Base-by-base conservation (phyloP, 805 yeast species). In the Metschnikowia gelsemii region DNA sequence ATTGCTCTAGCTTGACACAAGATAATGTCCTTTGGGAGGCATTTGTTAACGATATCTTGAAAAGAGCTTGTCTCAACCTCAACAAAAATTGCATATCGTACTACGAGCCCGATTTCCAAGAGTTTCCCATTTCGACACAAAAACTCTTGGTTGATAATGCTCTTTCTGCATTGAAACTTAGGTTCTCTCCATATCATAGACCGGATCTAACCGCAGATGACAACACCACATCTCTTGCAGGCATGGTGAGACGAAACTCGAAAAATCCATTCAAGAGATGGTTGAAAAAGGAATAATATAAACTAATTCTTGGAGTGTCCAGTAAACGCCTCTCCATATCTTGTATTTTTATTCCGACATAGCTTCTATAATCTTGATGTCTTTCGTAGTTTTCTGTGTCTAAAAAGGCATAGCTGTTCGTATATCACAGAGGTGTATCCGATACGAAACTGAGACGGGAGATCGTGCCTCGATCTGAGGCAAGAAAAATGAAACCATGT, bases 201-300 rank as follows among this genome's bases (percentile, higher is more conserved):
- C 41, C 32, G 22, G 49, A 49, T 16, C 26, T 35, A 28, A 26
- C 49, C 19, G 55, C 48, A 40, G 48, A 60, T 8, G 54, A 59
- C 44, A 57, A 63, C 38, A 47, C 56, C 16, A 47, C 45, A 17
- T 57, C 66, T 32, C 41, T 62, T 26, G 55, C 61, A 3, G 52
- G 56, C 35, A 49, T 52, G 17, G 34, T 56, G 36, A 55, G 57
- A 34, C 34, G 54, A 8, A 45, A 49, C 32, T 45, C 61, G 21
- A 68, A 63, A 48, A 69, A 66, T 45, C 69, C 70, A 20, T 66
- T 70, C 47, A 68, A 62, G 52, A 59, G 62, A 49, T 69, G 74
- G 74, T 57, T 67, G 33, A 57, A 59, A 40, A 59, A 45, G 14
- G 54, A 45, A 13, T 45, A 42, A 20, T n/a, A 19, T 3, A 25